Base-by-base conservation (phyloP, 495 filamentous ascomycete genomes). In the Neurospora hispaniola region DNA sequence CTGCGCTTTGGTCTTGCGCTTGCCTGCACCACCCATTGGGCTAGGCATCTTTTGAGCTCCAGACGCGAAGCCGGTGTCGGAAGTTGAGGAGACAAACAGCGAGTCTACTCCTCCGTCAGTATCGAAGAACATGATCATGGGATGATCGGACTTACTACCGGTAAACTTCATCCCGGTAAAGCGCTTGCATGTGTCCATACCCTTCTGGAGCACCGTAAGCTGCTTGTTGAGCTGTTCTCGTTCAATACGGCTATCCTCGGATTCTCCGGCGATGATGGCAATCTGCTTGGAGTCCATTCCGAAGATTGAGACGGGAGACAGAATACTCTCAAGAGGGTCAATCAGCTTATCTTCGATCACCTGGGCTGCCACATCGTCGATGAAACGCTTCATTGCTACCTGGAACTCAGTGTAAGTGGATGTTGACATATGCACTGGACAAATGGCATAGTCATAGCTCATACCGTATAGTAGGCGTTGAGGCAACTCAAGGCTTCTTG, bases 291-390 rank as follows among this genome's bases (percentile, higher is more conserved):
- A 43, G 0, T 82, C 16, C 83, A 90, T 86, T 3, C 80, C 70
- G 69, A 79, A 84, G 42, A 89, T 81, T 0, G 77, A 75, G 5
- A 82, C 73, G 0, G 86, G 83, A 2, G 82, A 82, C 69, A 86
- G 77, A 44, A 88, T 84, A 54, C 76, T 74, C 59, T 76, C 70
- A 14, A 89, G 78, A 10, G 75, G 74, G 20, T 73, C 74, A n/a
- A 91, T 79, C 46, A 91, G 83, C 76, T 87, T 88, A 39, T 84
- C 82, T 70, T 92, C 89, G 42, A 90, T 86, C 4, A 85, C 89
- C 46, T 89, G 81, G 5, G 84, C 84, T 18, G 86, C 82, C 38
- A 91, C 74, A 59, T 91, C 88, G 44, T 92, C 88, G n/a, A 90
- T 79, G 76, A 92, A 90, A 0, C 83, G 85, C 73, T 86, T 84